Evolutionary conservation across 1,284 basidiomycete genomes (phyloP).

Genomic region (Gomphus bonarii): DNA sequence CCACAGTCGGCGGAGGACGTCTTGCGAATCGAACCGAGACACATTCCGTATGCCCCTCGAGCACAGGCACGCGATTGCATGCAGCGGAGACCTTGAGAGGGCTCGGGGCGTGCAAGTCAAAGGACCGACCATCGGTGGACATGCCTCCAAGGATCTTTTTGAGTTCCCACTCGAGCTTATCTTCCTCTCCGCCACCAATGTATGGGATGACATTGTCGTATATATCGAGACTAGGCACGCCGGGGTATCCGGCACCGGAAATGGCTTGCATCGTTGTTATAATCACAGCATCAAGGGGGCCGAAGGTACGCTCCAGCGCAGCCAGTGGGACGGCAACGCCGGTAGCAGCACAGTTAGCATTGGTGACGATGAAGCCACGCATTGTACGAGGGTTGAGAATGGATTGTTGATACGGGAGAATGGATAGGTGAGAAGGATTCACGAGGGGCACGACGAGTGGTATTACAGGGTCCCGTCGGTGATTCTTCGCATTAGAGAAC

Average conservation of each 20-base stretch:
- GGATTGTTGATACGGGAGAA: constrained; percentile 76
- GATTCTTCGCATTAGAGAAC: constrained; percentile 98
- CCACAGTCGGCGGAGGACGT: constrained; percentile 76
- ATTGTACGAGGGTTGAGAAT: constrained; percentile 61
- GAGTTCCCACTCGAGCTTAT: constrained; percentile 98
- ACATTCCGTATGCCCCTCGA: constrained; percentile 86
- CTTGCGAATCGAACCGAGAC: constrained; percentile 81
- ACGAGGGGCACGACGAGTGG: constrained; percentile 97
- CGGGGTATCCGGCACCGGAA: constrained; percentile 95
- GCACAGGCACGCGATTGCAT: constrained; percentile 88
- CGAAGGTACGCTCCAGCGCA: constrained; percentile 88
- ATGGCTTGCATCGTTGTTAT: constrained; percentile 98
- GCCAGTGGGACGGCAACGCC: constrained; percentile 88
- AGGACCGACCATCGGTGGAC: constrained; percentile 32
- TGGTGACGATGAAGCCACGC: constrained; percentile 94
- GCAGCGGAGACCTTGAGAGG: constrained; percentile 84
- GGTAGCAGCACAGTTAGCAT: constrained; percentile 98
- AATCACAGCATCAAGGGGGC: constrained; percentile 83
- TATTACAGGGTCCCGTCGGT: constrained; percentile 87
- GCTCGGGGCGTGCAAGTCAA: constrained; percentile 77
- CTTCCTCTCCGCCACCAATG: constrained; percentile 93
- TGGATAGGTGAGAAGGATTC: constrained; percentile 80
- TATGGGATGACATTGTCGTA: constrained; percentile 95
- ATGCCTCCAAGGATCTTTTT: constrained; percentile 82
- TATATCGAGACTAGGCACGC: constrained; percentile 85